phyloP scores from a whole-genome alignment of 2,329 filamentous ascomycete species.

The Tympanopsis confertula region DNA sequence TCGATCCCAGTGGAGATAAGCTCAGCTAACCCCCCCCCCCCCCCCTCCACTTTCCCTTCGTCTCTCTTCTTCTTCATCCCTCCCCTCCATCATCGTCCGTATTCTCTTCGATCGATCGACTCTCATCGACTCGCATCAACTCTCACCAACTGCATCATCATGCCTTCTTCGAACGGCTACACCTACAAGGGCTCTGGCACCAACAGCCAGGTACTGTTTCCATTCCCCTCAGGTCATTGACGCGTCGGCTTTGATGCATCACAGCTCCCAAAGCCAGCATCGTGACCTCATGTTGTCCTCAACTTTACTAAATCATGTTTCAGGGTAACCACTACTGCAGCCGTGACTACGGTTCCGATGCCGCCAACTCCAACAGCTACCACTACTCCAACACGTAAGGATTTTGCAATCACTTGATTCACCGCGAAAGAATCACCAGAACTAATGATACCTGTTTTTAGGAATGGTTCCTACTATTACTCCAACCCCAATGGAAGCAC shows the following conservation, averaged over 20 bases:
- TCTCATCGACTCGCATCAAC: too few species aligned
- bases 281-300: not conserved
- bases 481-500: slow-evolving; percentile 57
- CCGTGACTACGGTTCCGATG: slow-evolving; percentile 47
- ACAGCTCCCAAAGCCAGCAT: not conserved
- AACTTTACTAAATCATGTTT: not conserved
- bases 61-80: too few species aligned
- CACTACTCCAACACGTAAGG: slow-evolving; percentile 56
- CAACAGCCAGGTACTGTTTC: slow-evolving; percentile 43
- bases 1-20: too few species aligned
- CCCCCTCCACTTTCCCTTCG: too few species aligned
- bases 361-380: slow-evolving; percentile 45
- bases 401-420: slow-evolving; percentile 1
- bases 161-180: slow-evolving; percentile 16
- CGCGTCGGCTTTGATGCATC: not conserved
- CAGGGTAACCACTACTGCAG: slow-evolving; percentile 60
- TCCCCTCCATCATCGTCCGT: too few species aligned
- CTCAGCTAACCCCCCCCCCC: too few species aligned
- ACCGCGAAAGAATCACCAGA: not conserved
- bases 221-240: slow-evolving; percentile 1
- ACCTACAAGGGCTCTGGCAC: slow-evolving; percentile 40
- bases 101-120: too few species aligned
- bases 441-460: slow-evolving; percentile 9
- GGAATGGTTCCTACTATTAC: slow-evolving; percentile 63
- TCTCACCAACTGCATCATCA: not conserved